Percentiles rank a stretch among this genome's conserved stretches.
These are phyloP conservation scores for Penstemon newberryi DNA, from an alignment of 257 asterid species.

Conservation along the genomic window DNA sequence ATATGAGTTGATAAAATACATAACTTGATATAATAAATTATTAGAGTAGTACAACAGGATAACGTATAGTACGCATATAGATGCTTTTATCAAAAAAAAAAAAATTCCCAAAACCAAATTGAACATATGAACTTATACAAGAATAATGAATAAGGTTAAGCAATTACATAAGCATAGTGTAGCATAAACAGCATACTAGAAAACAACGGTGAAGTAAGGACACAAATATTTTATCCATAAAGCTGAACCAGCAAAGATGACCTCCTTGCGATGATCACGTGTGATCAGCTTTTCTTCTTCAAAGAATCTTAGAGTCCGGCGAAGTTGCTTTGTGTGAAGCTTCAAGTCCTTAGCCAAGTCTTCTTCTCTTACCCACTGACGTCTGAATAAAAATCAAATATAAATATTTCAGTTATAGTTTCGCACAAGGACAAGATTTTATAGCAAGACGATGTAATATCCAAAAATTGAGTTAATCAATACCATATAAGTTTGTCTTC, in stretches of 20 bases:
- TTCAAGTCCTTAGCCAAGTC: conserved; percentile 97
- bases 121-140: not conserved
- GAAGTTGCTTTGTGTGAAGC: conserved; percentile 94
- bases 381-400: conserved; percentile 46
- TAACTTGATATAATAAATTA: not conserved
- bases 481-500: not conserved
- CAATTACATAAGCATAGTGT: conserved; percentile 18
- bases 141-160: conserved; percentile 8
- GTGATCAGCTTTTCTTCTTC: conserved; percentile 94
- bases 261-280: conserved; percentile 98
- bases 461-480: conserved; percentile 1
- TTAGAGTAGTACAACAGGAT: no score
- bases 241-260: conserved; percentile 28
- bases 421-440: conserved; percentile 2
- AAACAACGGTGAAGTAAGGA: conserved; percentile 26
- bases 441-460: not conserved
- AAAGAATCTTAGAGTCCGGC: conserved; percentile 84
- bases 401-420: conserved; percentile 21
- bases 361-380: conserved; percentile 97
- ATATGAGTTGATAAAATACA: not conserved
- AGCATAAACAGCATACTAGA: conserved; percentile 18
- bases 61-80: not conserved
- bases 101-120: not conserved
- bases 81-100: not conserved
- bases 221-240: conserved; percentile 20